A percentile compares a stretch with the other conserved stretches of the same genome.
Evolutionary conservation across 306 rosid genomes (phyloP).

Genomic region (Pyrus betulifolia): DNA sequence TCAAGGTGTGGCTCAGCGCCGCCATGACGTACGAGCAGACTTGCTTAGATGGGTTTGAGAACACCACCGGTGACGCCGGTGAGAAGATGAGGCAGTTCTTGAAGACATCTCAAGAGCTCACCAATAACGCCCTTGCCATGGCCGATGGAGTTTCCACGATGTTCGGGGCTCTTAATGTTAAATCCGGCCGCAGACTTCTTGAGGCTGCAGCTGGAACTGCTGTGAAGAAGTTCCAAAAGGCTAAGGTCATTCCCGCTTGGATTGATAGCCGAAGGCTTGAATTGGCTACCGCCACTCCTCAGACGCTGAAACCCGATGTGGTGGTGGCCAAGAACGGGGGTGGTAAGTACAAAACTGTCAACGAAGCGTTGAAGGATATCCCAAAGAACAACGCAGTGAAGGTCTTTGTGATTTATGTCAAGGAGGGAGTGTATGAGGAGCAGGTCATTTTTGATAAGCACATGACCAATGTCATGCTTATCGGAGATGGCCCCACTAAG

Average conservation of each 20-base stretch:
- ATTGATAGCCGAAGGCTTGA: conserved; percentile 10
- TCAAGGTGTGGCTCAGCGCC: conserved; percentile 59
- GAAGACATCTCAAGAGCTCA: conserved; percentile 39
- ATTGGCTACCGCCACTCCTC: conserved; percentile 12
- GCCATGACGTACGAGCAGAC: conserved; percentile 53
- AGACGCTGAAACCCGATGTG: conserved; percentile 25
- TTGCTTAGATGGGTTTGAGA: conserved; percentile 56
- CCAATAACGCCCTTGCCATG: conserved; percentile 60
- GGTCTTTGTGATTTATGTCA: conserved; percentile 60
- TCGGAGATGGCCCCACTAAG: conserved; percentile 75
- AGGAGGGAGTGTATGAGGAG: conserved; percentile 56
- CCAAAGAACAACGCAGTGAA: conserved; percentile 24
- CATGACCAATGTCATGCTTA: conserved; percentile 38
- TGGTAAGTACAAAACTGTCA: conserved; percentile 50
- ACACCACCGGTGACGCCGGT: conserved; percentile 38
- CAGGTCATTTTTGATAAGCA: conserved; percentile 13
- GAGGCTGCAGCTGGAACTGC: background rate
- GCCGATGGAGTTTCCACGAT: conserved; percentile 17
- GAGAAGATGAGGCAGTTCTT: conserved; percentile 32
- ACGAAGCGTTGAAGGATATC: conserved; percentile 44
- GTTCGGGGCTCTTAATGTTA: background rate
- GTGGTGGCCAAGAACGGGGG: conserved; percentile 61
- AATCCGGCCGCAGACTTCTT: conserved; percentile 1
- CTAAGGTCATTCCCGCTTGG: conserved; percentile 39
- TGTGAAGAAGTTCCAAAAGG: background rate